Base-by-base conservation (phyloP, 257 asterid genomes). In the Lycium barbarum region DNA sequence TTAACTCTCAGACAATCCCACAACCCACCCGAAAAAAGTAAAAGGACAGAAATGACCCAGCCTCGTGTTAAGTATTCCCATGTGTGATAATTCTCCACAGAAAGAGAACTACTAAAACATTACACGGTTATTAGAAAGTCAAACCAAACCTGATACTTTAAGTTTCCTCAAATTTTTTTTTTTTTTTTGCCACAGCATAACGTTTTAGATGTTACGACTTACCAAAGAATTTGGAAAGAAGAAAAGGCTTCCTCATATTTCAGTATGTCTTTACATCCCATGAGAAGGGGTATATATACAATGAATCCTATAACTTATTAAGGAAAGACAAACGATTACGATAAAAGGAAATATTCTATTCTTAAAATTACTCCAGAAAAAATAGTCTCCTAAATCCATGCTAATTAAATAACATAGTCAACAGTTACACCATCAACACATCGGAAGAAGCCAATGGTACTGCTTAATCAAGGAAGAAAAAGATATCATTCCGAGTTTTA, bases 361-460 rank as follows among this genome's bases (percentile, higher is more conserved):
- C 78, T 7, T 38, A 38, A 36, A 68, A 68, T 20, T 68, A 68
- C 53, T 38, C 15, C 1, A 15, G 53, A 22, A 68, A 68, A 68
- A 68, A 68, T 59, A 15, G 51, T 68, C 78, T 17, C 53, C 33
- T 36, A 68, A 38, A 68, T 36, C 14, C 22, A 68, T 68, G 78
- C 53, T 7, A 15, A 68, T 38, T 15, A 12, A 68, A 36, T 68
- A 68, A 8, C 53, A 68, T 1, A 13, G 38, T 68, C 78, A 68
- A 68, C 53, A 38, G 45, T 40, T 40, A 40, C 45, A 68, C 2
- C 33, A 68, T 68, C 53, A 68, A 68, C 53, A 38, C 78, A 51
- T 38, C 14, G 14, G 38, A 68, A 68, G 53, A 68, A 68, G 53
- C 78, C 78, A 68, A 17, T 15, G 78, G 78, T 68, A 68, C 78